These are phyloP conservation scores for Simplicillium sp. DNA, from an alignment of 2,329 filamentous ascomycete species.

Conservation along the genomic window DNA sequence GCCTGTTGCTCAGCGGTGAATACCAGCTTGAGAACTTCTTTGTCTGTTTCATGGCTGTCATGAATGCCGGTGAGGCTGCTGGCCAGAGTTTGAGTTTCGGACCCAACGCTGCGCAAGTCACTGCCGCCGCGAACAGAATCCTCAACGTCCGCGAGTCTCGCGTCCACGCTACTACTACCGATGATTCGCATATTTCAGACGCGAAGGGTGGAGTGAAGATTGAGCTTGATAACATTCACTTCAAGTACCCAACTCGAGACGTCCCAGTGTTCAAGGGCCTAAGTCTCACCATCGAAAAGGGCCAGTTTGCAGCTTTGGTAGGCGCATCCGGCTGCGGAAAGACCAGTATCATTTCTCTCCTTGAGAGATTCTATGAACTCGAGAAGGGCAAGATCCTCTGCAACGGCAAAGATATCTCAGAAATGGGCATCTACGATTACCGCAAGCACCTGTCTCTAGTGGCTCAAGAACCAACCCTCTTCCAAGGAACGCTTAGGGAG, in stretches of 20 bases:
- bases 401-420: conserved; percentile 49
- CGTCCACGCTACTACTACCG: conserved; percentile 21
- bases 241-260: conserved; percentile 50
- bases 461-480: conserved; percentile 65
- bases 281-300: conserved; percentile 55
- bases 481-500: conserved; percentile 58
- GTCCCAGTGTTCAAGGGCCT: conserved; percentile 50
- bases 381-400: conserved; percentile 54
- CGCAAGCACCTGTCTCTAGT: conserved; percentile 59
- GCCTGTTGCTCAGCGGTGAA: conserved; percentile 43
- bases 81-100: conserved; percentile 60
- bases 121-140: conserved; percentile 51
- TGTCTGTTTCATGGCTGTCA: conserved; percentile 54
- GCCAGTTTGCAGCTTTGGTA: conserved; percentile 62
- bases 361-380: conserved; percentile 64
- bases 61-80: conserved; percentile 58
- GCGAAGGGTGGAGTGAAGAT: conserved; percentile 42
- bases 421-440: conserved; percentile 52
- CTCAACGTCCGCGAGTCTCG: conserved; percentile 37
- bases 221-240: conserved; percentile 46
- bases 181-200: conserved; percentile 29
- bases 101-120: conserved; percentile 52
- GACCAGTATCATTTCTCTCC: conserved; percentile 57
- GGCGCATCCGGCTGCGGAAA: conserved; percentile 65
- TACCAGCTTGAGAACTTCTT: conserved; percentile 38